Percentiles rank a stretch among this genome's conserved stretches.
Evolutionary conservation across 116 monocot species (phyloP).

Genomic region (Trichopus zeylanicus): DNA sequence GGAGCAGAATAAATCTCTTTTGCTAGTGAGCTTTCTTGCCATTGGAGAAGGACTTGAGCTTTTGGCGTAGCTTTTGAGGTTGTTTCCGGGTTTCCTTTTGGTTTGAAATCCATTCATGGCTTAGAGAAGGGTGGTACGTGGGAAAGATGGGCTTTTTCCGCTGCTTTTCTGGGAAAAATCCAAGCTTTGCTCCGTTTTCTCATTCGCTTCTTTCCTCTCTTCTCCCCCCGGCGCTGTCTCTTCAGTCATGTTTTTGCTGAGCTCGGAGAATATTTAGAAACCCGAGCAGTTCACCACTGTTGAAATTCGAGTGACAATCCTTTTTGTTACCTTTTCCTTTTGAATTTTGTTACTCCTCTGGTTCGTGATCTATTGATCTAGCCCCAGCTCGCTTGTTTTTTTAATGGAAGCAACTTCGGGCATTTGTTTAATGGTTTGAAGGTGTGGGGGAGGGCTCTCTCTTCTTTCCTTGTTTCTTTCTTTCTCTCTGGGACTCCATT

Average conservation of each 20-base stretch:
- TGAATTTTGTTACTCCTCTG: not conserved
- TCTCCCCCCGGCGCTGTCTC: constrained; percentile 8
- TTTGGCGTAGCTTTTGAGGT: not conserved
- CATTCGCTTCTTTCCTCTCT: not conserved
- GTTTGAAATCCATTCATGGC: not conserved
- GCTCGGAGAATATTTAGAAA: constrained; percentile 17
- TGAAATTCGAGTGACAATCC: too few relatives aligned
- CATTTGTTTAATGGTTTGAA: not conserved
- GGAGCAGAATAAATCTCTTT: too few relatives aligned
- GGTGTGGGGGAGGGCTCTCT: not conserved
- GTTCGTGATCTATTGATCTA: not conserved
- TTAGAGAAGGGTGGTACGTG: too few relatives aligned
- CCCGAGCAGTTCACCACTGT: constrained; percentile 32
- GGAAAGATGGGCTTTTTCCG: not conserved
- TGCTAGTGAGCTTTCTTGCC: too few relatives aligned
- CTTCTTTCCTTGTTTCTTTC: not conserved
- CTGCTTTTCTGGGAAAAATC: not conserved
- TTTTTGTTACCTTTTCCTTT: not conserved
- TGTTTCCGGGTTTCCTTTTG: not conserved
- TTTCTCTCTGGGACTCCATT: constrained; percentile 27
- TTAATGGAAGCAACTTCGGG: too few relatives aligned
- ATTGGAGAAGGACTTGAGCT: constrained; percentile 1
- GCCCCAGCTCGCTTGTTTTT: too few relatives aligned
- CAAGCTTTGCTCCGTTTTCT: not conserved
- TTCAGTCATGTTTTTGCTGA: constrained; percentile 8